Conservation (phyloP, 305 asterid genomes). For the Fraxinus albicans region DNA sequence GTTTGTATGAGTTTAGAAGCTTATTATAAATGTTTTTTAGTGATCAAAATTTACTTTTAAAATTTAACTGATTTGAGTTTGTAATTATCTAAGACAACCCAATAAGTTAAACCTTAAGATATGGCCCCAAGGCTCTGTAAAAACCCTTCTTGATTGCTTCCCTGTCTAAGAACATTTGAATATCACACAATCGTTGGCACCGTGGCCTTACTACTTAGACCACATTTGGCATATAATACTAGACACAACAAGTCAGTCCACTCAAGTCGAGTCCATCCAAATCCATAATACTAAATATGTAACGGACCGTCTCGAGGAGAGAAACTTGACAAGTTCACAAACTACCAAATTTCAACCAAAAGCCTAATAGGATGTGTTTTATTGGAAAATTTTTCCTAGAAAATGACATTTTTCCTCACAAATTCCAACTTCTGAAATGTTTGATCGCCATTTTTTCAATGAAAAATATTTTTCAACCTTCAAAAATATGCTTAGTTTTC, state of each 20-base stretch:
- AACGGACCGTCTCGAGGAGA: not conserved
- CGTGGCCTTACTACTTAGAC: not conserved
- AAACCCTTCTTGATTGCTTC: not conserved
- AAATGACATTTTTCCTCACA: not conserved
- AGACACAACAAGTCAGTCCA: not conserved
- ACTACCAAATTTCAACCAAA: conserved; percentile 3
- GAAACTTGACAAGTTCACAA: not conserved
- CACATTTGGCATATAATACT: not conserved
- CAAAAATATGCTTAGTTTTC: no score
- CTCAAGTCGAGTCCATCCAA: not conserved
- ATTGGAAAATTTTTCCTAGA: no score
- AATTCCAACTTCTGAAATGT: not conserved
- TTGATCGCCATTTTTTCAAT: not conserved
- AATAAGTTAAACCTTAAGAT: not conserved
- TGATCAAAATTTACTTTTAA: not conserved
- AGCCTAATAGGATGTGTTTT: no score
- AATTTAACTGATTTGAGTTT: not conserved
- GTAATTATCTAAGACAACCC: not conserved
- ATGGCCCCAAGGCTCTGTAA: not conserved
- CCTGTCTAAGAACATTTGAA: not conserved
- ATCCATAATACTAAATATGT: not conserved
- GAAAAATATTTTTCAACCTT: not conserved
- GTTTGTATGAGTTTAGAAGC: not conserved
- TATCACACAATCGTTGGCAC: not conserved
- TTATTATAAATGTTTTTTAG: no score